Conservation (phyloP, 2,329 filamentous ascomycete species). For the Phialophora macrospora region DNA sequence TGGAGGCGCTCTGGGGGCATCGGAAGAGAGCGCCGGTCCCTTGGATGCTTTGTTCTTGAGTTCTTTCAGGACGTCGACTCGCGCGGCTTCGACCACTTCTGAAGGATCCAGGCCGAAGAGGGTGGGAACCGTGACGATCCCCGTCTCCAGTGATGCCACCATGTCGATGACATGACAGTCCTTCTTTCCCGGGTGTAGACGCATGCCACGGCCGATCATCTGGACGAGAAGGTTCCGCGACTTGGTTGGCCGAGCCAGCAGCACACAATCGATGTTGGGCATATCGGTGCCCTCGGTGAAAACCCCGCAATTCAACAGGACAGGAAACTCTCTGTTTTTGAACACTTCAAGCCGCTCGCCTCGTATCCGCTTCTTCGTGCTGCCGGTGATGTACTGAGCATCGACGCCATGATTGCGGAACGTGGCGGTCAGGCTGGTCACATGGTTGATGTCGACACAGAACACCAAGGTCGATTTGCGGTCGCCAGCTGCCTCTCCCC, state of each 20-base stretch:
- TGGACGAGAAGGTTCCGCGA: constrained; percentile 94
- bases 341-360: constrained; percentile 76
- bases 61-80: constrained; percentile 65
- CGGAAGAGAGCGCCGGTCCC: constrained; percentile 22
- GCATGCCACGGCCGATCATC: constrained; percentile 96
- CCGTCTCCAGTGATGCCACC: constrained; percentile 81
- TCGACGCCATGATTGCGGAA: constrained; percentile 81
- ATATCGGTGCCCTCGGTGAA: constrained; percentile 98
- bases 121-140: constrained; percentile 88
- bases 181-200: constrained; percentile 76
- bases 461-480: constrained; percentile 90
- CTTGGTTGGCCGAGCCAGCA: constrained; percentile 84
- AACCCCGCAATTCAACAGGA: constrained; percentile 91
- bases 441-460: constrained; percentile 87
- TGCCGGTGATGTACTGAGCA: constrained; percentile 83
- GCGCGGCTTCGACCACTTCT: constrained; percentile 72
- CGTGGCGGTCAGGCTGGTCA: constrained; percentile 71
- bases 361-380: constrained; percentile 72
- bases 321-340: constrained; percentile 74
- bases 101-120: constrained; percentile 89
- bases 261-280: constrained; percentile 91
- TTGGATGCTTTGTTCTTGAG: constrained; percentile 44
- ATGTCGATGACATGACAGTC: constrained; percentile 97
- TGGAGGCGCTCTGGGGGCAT: not conserved
- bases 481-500: constrained; percentile 73